These are phyloP conservation scores for Hymenochaete sp. DNA, from an alignment of 1,284 basidiomycete species.

Conservation along the genomic window DNA sequence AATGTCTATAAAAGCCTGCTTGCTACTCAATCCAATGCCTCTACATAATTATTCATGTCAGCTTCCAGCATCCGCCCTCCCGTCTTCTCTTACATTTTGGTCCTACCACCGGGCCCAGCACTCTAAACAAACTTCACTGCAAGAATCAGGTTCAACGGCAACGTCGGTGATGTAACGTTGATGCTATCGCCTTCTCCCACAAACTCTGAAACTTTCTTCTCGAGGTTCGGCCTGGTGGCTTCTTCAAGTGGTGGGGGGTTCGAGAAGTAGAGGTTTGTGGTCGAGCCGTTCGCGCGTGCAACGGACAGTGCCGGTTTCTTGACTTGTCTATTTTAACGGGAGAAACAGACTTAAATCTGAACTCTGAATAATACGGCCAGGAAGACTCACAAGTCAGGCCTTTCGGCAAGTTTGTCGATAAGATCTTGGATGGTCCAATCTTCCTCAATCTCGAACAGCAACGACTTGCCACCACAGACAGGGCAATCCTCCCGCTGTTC, in stretches of 20 bases:
- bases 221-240: constrained; percentile 82
- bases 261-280: constrained; percentile 81
- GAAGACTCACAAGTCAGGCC: constrained; percentile 83
- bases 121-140: constrained; percentile 16
- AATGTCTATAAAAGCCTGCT: no score
- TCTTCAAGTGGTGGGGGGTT: constrained; percentile 85
- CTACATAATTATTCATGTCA: no score
- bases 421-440: constrained; percentile 77
- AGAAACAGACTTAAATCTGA: no score
- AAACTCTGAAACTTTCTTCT: constrained; percentile 77
- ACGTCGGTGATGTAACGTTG: constrained; percentile 76
- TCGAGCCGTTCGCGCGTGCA: constrained; percentile 26
- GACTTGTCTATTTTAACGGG: constrained; percentile 61
- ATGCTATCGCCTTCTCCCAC: constrained; percentile 70
- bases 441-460: constrained; percentile 58
- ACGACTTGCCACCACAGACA: constrained; percentile 89
- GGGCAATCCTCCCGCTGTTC: constrained; percentile 91
- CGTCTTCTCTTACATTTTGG: no score
- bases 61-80: no score
- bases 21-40: no score
- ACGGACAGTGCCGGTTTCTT: constrained; percentile 84
- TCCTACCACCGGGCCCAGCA: no score
- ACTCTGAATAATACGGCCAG: no score
- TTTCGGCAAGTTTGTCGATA: constrained; percentile 78
- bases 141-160: constrained; percentile 71